These are phyloP conservation scores for Lactifluus subvellereus DNA, from an alignment of 768 basidiomycete genomes.

Conservation along the genomic window DNA sequence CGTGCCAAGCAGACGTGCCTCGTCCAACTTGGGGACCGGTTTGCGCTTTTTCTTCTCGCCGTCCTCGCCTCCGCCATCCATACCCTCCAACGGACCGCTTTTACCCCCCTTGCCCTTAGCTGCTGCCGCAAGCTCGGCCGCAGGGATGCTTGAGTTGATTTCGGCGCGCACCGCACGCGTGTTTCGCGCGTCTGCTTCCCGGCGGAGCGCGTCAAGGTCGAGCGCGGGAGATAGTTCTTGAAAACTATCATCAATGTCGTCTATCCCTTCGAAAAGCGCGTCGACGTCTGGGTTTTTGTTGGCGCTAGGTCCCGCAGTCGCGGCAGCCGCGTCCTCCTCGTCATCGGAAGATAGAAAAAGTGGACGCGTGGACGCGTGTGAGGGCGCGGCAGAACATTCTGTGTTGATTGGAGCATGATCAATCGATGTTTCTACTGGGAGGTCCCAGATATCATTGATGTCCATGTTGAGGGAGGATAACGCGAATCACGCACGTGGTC, in stretches of 20 bases:
- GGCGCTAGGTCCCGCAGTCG: constrained; percentile 3
- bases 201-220: constrained; percentile 48
- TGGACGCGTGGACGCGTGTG: constrained; percentile 30
- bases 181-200: constrained; percentile 50
- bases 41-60: constrained; percentile 42
- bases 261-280: constrained; percentile 42
- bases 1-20: constrained; percentile 62
- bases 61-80: constrained; percentile 30
- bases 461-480: constrained; percentile 25
- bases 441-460: constrained; percentile 56
- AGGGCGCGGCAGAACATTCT: constrained; percentile 14
- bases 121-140: constrained; percentile 35
- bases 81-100: constrained; percentile 25
- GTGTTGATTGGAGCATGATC: constrained; percentile 20
- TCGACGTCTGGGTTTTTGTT: constrained; percentile 32
- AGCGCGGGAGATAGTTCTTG: constrained; percentile 43
- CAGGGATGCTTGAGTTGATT: constrained; percentile 44
- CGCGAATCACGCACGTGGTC: not conserved
- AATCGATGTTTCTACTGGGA: constrained; percentile 36
- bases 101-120: constrained; percentile 33
- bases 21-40: constrained; percentile 61
- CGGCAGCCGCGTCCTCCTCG: constrained; percentile 39
- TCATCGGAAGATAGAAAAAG: constrained; percentile 56
- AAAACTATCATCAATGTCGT: constrained; percentile 38
- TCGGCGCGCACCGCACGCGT: constrained; percentile 38